Conservation (phyloP, 441 rosid genomes). For the Iberis amara region DNA sequence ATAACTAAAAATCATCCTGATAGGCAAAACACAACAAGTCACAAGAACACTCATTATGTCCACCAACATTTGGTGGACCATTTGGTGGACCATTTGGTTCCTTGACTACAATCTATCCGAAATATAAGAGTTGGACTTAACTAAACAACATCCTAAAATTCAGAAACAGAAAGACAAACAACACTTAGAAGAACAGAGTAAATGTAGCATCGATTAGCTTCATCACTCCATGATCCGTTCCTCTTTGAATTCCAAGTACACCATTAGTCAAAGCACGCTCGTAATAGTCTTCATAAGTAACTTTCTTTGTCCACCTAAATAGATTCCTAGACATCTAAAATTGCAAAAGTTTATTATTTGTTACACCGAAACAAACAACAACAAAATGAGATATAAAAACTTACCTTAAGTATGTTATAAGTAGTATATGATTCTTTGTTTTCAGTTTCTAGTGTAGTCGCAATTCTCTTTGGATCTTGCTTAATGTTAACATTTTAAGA, state of each 20-base stretch:
- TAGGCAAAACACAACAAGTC: no score
- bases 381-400: neutral
- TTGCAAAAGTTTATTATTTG: slow-evolving; percentile 5
- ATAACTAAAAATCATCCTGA: no score
- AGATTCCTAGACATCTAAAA: slow-evolving; percentile 80
- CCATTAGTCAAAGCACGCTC: slow-evolving; percentile 91
- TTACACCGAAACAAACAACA: neutral
- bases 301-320: slow-evolving; percentile 87
- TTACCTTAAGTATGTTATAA: slow-evolving; percentile 89
- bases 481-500: slow-evolving; percentile 30
- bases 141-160: no score
- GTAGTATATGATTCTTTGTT: slow-evolving; percentile 94
- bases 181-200: no score
- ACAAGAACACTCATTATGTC: no score
- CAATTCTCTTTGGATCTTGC: slow-evolving; percentile 79
- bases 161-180: no score
- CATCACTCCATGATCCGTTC: slow-evolving; percentile 84
- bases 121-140: no score
- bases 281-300: slow-evolving; percentile 82
- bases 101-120: no score
- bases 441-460: slow-evolving; percentile 49
- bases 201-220: slow-evolving; percentile 3
- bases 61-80: no score
- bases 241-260: slow-evolving; percentile 84
- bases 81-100: no score